These are phyloP conservation scores for Cystobasidium slooffiae DNA, from an alignment of 1,284 basidiomycete species.

Conservation along the genomic window DNA sequence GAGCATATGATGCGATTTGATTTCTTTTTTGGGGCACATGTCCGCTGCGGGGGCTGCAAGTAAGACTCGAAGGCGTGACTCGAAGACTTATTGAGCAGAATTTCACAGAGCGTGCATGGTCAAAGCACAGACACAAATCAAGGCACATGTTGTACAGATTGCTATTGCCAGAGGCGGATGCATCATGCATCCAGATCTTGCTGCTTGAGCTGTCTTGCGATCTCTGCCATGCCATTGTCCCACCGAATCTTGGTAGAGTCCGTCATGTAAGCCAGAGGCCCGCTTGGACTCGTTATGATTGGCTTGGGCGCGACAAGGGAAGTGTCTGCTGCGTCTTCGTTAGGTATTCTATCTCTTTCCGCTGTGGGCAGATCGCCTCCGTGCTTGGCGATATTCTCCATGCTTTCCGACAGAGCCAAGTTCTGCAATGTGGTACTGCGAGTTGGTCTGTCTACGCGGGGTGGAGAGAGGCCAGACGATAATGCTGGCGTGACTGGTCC, in stretches of 20 bases:
- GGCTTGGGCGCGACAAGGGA: background rate
- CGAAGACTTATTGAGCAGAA: too few species aligned
- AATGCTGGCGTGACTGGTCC: background rate
- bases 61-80: too few species aligned
- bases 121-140: too few species aligned
- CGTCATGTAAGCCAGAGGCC: constrained; percentile 27
- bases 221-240: constrained; percentile 30
- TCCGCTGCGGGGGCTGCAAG: too few species aligned
- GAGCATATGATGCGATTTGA: too few species aligned
- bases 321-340: background rate
- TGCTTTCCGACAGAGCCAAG: constrained; percentile 21
- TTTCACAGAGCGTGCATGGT: too few species aligned
- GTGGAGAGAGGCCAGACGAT: background rate
- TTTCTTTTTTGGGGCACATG: too few species aligned
- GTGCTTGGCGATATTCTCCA: constrained; percentile 28
- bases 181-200: background rate
- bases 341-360: background rate
- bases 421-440: constrained; percentile 7
- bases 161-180: background rate
- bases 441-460: background rate
- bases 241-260: constrained; percentile 22
- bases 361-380: background rate
- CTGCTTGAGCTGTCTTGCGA: constrained; percentile 25
- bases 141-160: too few species aligned
- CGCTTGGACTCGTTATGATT: background rate